Evolutionary conservation across 306 rosid genomes (phyloP).

Genomic region (Clitoria ternatea): DNA sequence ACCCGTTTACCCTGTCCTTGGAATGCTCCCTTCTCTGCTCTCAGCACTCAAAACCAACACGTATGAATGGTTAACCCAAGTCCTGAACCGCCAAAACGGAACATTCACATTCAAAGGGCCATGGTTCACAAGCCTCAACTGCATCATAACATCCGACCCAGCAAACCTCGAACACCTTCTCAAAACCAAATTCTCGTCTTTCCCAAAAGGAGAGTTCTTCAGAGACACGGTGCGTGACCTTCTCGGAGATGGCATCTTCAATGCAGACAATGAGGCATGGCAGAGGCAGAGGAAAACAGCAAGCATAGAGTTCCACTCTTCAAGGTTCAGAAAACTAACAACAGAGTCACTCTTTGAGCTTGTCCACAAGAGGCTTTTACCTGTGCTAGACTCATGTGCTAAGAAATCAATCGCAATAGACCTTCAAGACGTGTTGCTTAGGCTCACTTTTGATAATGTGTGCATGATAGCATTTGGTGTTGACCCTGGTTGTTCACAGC

Average conservation of each 20-base stretch:
- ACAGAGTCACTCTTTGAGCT: conserved; percentile 56
- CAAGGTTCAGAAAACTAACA: conserved; percentile 62
- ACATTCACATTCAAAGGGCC: conserved; percentile 75
- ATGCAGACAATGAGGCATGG: conserved; percentile 77
- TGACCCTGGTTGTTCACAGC: conserved; percentile 75
- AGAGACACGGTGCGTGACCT: conserved; percentile 62
- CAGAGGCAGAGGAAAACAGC: conserved; percentile 81
- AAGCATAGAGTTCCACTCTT: conserved; percentile 82
- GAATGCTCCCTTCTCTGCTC: conserved; percentile 77
- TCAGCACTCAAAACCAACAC: conserved; percentile 34
- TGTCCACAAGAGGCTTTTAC: conserved; percentile 61
- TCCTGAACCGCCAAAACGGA: conserved; percentile 44
- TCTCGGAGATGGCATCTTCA: conserved; percentile 82
- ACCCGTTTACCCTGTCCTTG: conserved; percentile 72
- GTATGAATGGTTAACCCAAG: conserved; percentile 67
- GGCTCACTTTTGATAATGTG: conserved; percentile 84
- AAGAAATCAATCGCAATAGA: conserved; percentile 34
- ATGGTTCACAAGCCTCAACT: conserved; percentile 57
- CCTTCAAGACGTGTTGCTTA: conserved; percentile 71
- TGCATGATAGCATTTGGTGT: conserved; percentile 94
- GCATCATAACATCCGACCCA: conserved; percentile 75
- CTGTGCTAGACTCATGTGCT: conserved; percentile 45
- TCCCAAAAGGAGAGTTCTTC: conserved; percentile 78
- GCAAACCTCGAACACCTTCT: conserved; percentile 81
- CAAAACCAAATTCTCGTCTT: conserved; percentile 63